A percentile compares a stretch with the other conserved stretches of the same genome.
Conservation (phyloP, 352 stramenopile genomes). For the Pythium oligandrum region DNA sequence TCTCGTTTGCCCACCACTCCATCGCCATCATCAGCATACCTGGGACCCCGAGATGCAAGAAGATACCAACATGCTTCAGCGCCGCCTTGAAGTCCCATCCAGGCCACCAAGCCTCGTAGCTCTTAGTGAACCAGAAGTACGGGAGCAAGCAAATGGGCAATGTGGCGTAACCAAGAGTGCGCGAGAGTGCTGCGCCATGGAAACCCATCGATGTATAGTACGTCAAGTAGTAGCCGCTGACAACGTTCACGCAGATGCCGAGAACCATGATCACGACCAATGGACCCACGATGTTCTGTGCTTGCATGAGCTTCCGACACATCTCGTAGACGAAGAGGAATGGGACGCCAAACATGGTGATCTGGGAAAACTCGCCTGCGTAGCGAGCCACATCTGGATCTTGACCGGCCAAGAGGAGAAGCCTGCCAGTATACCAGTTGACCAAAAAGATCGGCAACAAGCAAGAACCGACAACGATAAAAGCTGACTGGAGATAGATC, state of each 20-base stretch:
- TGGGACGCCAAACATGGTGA: constrained; percentile 43
- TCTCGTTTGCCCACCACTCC: constrained; percentile 79
- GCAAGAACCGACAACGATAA: constrained; percentile 43
- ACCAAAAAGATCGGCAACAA: constrained; percentile 45
- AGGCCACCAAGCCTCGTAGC: constrained; percentile 35
- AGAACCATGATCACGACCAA: constrained; percentile 47
- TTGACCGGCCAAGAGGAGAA: constrained; percentile 43
- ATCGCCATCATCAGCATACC: constrained; percentile 62
- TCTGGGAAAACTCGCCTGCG: constrained; percentile 53
- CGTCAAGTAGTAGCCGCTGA: constrained; percentile 65
- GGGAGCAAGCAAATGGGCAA: constrained; percentile 47
- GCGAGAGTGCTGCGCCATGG: constrained; percentile 61
- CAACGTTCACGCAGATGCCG: constrained; percentile 64
- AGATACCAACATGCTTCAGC: constrained; percentile 38
- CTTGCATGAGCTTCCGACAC: constrained; percentile 34
- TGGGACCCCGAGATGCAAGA: constrained; percentile 47
- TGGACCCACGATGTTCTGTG: constrained; percentile 18
- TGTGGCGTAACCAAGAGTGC: constrained; percentile 48
- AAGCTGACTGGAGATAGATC: constrained; percentile 64
- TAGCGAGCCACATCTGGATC: constrained; percentile 42
- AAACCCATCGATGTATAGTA: constrained; percentile 64
- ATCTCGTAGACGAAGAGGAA: constrained; percentile 41
- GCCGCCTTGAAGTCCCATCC: constrained; percentile 44
- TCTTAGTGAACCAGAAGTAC: constrained; percentile 38
- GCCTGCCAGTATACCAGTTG: constrained; percentile 52